Conservation (phyloP, 2,329 filamentous ascomycete species). For the Exophiala bonariae region DNA sequence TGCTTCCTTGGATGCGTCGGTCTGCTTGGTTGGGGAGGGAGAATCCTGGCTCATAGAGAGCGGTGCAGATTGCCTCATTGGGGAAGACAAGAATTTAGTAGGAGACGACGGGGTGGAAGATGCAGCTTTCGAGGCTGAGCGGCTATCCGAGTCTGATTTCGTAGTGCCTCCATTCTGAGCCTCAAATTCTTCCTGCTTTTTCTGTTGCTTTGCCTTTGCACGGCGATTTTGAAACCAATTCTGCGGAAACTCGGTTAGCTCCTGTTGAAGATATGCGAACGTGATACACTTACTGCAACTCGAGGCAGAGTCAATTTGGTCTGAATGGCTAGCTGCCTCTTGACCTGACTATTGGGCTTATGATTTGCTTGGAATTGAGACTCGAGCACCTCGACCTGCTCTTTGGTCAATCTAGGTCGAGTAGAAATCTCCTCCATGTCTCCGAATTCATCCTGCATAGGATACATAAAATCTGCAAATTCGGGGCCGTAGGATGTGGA, state of each 20-base stretch:
- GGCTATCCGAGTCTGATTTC: slow-evolving; percentile 8
- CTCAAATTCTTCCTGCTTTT: slow-evolving; percentile 50
- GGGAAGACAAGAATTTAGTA: slow-evolving; percentile 27
- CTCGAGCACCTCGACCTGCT: slow-evolving; percentile 52
- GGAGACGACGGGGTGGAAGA: slow-evolving; percentile 25
- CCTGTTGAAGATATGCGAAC: neutral
- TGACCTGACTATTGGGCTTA: slow-evolving; percentile 51
- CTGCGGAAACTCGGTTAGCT: slow-evolving; percentile 33
- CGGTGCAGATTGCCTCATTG: slow-evolving; percentile 34
- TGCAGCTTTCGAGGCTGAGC: slow-evolving; percentile 28
- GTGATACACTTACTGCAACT: slow-evolving; percentile 45
- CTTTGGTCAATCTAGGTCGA: slow-evolving; percentile 51
- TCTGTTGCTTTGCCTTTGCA: slow-evolving; percentile 54
- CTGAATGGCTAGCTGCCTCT: slow-evolving; percentile 49
- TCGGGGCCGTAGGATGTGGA: slow-evolving; percentile 30
- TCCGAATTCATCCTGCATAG: slow-evolving; percentile 44
- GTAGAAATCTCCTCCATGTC: slow-evolving; percentile 50
- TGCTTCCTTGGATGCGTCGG: slow-evolving; percentile 40
- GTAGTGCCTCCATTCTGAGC: slow-evolving; percentile 11
- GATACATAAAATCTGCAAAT: slow-evolving; percentile 43
- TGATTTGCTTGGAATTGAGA: slow-evolving; percentile 51
- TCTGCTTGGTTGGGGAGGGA: slow-evolving; percentile 8
- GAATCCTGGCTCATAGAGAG: slow-evolving; percentile 29
- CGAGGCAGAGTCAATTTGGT: slow-evolving; percentile 50
- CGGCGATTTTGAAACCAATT: slow-evolving; percentile 56